These are phyloP conservation scores for Colletotrichum filicis DNA, from an alignment of 2,329 filamentous ascomycete species.

Conservation along the genomic window DNA sequence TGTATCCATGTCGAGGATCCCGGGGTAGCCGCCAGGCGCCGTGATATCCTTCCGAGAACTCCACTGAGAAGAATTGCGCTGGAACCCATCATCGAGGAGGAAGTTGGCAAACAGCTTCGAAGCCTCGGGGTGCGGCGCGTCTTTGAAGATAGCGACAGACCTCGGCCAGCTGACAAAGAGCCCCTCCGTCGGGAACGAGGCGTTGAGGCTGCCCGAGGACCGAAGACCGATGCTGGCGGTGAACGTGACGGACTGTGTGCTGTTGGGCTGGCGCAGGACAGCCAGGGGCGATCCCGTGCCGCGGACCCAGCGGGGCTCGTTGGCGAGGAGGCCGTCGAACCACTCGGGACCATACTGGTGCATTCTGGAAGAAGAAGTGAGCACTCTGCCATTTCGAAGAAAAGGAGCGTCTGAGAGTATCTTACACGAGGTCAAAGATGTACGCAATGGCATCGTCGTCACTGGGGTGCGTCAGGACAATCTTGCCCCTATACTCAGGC, in stretches of 20 bases:
- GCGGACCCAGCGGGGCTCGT: conserved; percentile 65
- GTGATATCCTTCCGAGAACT: conserved; percentile 49
- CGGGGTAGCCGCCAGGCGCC: conserved; percentile 42
- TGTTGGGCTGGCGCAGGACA: conserved; percentile 45
- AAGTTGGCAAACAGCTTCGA: conserved; percentile 62
- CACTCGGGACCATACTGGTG: conserved; percentile 54
- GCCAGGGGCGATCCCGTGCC: conserved; percentile 56
- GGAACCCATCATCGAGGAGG: conserved; percentile 41
- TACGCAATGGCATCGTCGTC: conserved; percentile 67
- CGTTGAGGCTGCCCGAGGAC: conserved; percentile 36
- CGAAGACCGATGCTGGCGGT: conserved; percentile 39
- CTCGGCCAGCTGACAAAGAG: conserved; percentile 61
- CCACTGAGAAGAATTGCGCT: conserved; percentile 36
- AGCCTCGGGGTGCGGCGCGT: conserved; percentile 60
- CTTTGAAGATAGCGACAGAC: conserved; percentile 57
- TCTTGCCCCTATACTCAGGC: conserved; percentile 63
- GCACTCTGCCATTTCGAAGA: too few relatives aligned
- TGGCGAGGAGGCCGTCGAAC: conserved; percentile 58
- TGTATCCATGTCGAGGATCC: conserved; percentile 40
- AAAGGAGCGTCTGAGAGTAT: too few relatives aligned
- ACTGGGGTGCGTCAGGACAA: conserved; percentile 66
- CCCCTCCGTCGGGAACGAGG: conserved; percentile 47
- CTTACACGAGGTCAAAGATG: conserved; percentile 58
- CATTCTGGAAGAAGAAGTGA: conserved; percentile 39
- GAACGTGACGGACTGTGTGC: conserved; percentile 47